Percentiles rank a stretch among this genome's conserved stretches.
Conservation (phyloP, 164 flowering plant species). For the Tetracentron sinense region DNA sequence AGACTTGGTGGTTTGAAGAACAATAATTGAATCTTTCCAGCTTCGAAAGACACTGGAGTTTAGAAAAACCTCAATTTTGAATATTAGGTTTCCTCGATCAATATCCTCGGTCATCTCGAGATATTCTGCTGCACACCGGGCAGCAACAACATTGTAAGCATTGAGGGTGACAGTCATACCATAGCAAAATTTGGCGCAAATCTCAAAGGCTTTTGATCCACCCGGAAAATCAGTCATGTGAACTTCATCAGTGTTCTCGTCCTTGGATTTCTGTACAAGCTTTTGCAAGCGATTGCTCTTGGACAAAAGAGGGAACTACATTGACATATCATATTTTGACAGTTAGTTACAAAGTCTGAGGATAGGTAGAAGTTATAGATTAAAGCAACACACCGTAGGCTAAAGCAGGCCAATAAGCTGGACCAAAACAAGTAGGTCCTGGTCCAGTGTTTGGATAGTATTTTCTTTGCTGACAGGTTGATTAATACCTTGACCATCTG, state of each 20-base stretch:
- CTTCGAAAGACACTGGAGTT: slow-evolving; percentile 72
- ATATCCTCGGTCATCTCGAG: slow-evolving; percentile 68
- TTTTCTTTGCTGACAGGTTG: too few relatives aligned
- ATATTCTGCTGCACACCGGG: slow-evolving; percentile 59
- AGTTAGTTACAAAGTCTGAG: background rate
- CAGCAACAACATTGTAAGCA: slow-evolving; percentile 85
- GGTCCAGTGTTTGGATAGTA: too few relatives aligned
- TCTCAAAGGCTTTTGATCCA: slow-evolving; percentile 81
- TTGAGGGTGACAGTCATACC: slow-evolving; percentile 87
- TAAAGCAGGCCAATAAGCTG: background rate
- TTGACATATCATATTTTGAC: slow-evolving; percentile 8
- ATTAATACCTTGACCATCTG: too few relatives aligned
- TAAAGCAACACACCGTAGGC: background rate
- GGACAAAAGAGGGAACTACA: slow-evolving; percentile 84
- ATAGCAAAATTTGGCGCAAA: slow-evolving; percentile 90
- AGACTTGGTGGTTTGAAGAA: slow-evolving; percentile 69
- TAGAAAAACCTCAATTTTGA: slow-evolving; percentile 81
- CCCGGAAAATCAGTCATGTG: slow-evolving; percentile 66
- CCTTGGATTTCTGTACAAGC: slow-evolving; percentile 47
- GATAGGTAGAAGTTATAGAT: background rate
- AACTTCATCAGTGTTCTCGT: slow-evolving; percentile 57
- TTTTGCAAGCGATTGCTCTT: slow-evolving; percentile 72
- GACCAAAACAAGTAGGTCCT: too few relatives aligned
- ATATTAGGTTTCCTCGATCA: slow-evolving; percentile 69
- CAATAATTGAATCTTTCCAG: slow-evolving; percentile 93